Conservation (phyloP, 768 basidiomycete species). For the Nidularia pulvinata region DNA sequence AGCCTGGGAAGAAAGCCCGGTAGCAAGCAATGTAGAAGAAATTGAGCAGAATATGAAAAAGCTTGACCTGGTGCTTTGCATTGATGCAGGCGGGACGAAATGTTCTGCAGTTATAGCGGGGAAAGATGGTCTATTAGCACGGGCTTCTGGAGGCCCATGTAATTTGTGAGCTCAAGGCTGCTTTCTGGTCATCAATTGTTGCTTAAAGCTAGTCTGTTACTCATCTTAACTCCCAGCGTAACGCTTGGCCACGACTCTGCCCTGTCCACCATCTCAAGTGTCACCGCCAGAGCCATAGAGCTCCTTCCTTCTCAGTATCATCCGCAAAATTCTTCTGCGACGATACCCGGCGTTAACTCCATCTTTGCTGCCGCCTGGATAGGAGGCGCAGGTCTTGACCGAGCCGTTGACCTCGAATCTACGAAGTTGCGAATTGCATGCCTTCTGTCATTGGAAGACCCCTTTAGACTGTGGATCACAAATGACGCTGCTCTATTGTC, state of each 20-base stretch:
- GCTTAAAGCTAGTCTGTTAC: not conserved
- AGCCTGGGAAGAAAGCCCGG: slow-evolving; percentile 7
- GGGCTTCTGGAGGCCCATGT: slow-evolving; percentile 19
- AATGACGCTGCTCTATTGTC: slow-evolving; percentile 23
- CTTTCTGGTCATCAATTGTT: not conserved
- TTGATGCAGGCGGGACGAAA: slow-evolving; percentile 24
- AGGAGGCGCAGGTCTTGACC: slow-evolving; percentile 20
- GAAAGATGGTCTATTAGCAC: slow-evolving; percentile 12
- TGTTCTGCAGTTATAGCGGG: slow-evolving; percentile 17
- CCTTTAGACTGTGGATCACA: slow-evolving; percentile 11
- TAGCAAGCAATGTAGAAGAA: not conserved
- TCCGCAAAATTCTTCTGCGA: not conserved
- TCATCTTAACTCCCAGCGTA: slow-evolving; percentile 8
- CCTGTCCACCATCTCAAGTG: slow-evolving; percentile 12
- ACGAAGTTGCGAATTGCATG: slow-evolving; percentile 9
- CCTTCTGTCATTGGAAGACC: slow-evolving; percentile 12
- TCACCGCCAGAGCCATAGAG: slow-evolving; percentile 1
- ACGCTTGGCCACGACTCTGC: slow-evolving; percentile 19
- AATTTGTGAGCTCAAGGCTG: slow-evolving; percentile 16
- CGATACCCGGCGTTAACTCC: not conserved
- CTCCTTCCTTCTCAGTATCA: slow-evolving; percentile 7
- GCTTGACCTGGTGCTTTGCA: slow-evolving; percentile 11
- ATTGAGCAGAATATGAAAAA: too few species aligned
- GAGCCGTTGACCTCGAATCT: slow-evolving; percentile 12
- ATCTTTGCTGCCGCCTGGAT: slow-evolving; percentile 19